phyloP scores from a whole-genome alignment of 345 rosid species.

The Melaleuca alternifolia region DNA sequence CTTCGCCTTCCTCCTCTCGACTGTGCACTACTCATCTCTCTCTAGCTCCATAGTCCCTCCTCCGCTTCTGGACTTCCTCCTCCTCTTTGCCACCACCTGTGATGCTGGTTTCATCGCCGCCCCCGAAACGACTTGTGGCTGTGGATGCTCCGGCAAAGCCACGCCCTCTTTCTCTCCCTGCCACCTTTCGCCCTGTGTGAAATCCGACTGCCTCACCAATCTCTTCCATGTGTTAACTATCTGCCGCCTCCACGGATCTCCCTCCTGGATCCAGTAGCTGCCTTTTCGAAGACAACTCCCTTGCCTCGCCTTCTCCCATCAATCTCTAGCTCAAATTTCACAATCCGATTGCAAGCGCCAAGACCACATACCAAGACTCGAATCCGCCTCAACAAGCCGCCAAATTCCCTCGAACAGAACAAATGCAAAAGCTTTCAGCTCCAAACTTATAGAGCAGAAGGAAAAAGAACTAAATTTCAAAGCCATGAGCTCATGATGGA shows the following conservation, averaged over 20 bases:
- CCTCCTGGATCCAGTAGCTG: conserved; percentile 20
- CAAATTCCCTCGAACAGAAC: not conserved
- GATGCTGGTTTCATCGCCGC: not conserved
- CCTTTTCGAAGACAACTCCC: conserved; percentile 31
- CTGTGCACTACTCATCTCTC: too few relatives aligned
- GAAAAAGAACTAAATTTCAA: not conserved
- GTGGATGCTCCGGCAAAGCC: conserved; percentile 43
- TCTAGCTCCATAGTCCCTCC: too few relatives aligned
- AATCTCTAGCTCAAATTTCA: conserved; percentile 1
- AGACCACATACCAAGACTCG: not conserved
- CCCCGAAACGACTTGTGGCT: conserved; percentile 7
- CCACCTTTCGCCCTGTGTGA: not conserved
- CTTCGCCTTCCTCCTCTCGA: too few relatives aligned
- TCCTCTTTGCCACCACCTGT: not conserved
- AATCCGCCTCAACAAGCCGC: not conserved
- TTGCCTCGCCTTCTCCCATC: conserved; percentile 64
- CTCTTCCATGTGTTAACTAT: conserved; percentile 50
- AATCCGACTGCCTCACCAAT: conserved; percentile 72
- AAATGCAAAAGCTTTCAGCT: not conserved
- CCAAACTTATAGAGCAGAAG: not conserved
- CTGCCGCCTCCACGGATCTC: conserved; percentile 1
- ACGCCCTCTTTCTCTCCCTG: conserved; percentile 17
- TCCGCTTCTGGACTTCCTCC: too few relatives aligned
- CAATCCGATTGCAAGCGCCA: not conserved
- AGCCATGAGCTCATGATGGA: not conserved